Base-by-base conservation (phyloP, 495 filamentous ascomycete species). In the Penicillium manginii region DNA sequence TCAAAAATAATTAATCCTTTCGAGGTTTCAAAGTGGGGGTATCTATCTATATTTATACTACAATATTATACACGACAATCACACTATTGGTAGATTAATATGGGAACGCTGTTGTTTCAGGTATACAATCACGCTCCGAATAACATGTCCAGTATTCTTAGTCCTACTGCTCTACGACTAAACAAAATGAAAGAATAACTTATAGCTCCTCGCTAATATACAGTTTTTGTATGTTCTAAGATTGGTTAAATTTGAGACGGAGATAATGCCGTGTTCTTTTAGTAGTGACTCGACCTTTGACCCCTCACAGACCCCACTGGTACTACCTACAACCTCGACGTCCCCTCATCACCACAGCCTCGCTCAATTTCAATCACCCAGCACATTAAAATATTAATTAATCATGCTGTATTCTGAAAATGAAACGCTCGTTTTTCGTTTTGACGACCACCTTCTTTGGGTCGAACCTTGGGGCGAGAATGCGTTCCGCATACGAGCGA, bases 381-480 rank as follows among this genome's bases (percentile, higher is more conserved):
- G 2, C 15, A 19, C 40, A 21, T 19, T 2, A 9, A 1, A 43
- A 18, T 7, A 19, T 9, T n/a, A 43, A 43, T 23, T 8, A 60
- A 67, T 47, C 4, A 83, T 83, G 80, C 71, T 83, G n/a, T 74
- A 67, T 42, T 48, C 66, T 10, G 65, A 78, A 56, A 69, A 65
- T 10, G 63, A 79, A 55, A 71, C 71, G 43, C 73, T 80, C 14
- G 39, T 77, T 39, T 84, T 78, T 54, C 69, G 73, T 15, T 84
- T 77, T 59, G 82, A 84, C 62, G 79, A 80, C 50, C 79, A 84
- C 52, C 59, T 70, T 19, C 75, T 85, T 54, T 83, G 78, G 75
- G 75, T 86, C 49, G 74, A 84, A 55, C 74, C 81, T 52, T 85
- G 82, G 82, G 81, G 82, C 22, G 66, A 71, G 9, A 79, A 83